These are phyloP conservation scores for Crithidia expoeki DNA, from an alignment of 208 protist species.

Conservation along the genomic window DNA sequence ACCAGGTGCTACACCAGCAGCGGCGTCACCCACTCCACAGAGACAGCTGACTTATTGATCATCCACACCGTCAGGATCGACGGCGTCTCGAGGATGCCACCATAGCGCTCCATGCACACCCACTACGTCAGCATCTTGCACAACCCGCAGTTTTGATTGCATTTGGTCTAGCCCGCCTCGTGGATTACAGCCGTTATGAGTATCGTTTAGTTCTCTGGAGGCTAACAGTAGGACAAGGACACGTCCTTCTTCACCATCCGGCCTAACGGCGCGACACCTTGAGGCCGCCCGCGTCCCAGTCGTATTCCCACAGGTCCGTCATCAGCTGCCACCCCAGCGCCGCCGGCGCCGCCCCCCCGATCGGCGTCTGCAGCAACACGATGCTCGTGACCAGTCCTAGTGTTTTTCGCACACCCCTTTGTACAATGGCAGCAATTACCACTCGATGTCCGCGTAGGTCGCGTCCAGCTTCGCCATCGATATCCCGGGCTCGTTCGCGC, in stretches of 20 bases:
- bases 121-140: slow-evolving; percentile 47
- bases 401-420: slow-evolving; percentile 45
- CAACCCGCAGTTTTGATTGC: slow-evolving; percentile 46
- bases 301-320: slow-evolving; percentile 61
- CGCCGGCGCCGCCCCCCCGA: slow-evolving; percentile 44
- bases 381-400: slow-evolving; percentile 27
- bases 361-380: slow-evolving; percentile 27
- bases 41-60: slow-evolving; percentile 59
- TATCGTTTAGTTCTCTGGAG: slow-evolving; percentile 40
- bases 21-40: slow-evolving; percentile 52
- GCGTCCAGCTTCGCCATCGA: slow-evolving; percentile 42
- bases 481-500: slow-evolving; percentile 75
- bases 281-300: slow-evolving; percentile 74
- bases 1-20: slow-evolving; percentile 49
- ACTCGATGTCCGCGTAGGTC: slow-evolving; percentile 62
- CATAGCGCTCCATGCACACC: slow-evolving; percentile 53
- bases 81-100: slow-evolving; percentile 82
- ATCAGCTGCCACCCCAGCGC: slow-evolving; percentile 37
- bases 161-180: slow-evolving; percentile 27
- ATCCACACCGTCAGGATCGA: slow-evolving; percentile 80
- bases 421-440: slow-evolving; percentile 64
- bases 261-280: slow-evolving; percentile 73
- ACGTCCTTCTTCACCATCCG: slow-evolving; percentile 64
- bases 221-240: slow-evolving; percentile 76
- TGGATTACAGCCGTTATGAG: slow-evolving; percentile 46